Conservation (phyloP, 2,329 filamentous ascomycete genomes). For the Fusarium praegraminearum region DNA sequence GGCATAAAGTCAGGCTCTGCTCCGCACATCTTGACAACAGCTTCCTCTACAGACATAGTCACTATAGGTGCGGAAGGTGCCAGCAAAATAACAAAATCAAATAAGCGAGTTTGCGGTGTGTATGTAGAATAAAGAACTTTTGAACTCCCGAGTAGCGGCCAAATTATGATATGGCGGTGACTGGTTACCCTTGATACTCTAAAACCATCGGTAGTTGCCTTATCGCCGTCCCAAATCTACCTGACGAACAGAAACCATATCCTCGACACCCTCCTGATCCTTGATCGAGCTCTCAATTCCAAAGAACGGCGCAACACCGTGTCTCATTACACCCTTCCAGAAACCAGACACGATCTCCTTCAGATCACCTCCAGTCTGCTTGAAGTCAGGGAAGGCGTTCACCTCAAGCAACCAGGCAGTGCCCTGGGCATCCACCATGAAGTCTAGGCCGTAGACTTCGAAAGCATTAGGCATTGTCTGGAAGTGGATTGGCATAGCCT, state of each 20-base stretch:
- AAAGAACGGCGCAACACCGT: constrained; percentile 78
- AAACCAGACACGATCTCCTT: constrained; percentile 78
- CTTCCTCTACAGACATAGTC: background rate
- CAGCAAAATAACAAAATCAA: background rate
- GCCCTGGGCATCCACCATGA: constrained; percentile 77
- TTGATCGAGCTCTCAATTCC: constrained; percentile 43
- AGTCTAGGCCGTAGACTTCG: constrained; percentile 93
- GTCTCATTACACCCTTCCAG: constrained; percentile 78
- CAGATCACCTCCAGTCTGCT: constrained; percentile 88
- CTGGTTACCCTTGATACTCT: background rate
- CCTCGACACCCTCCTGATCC: constrained; percentile 49
- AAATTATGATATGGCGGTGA: background rate
- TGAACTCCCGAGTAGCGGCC: constrained; percentile 11
- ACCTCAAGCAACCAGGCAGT: constrained; percentile 85
- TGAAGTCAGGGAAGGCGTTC: constrained; percentile 97
- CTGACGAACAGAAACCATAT: constrained; percentile 65
- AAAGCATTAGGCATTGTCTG: constrained; percentile 90
- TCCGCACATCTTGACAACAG: background rate
- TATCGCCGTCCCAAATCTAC: constrained; percentile 64
- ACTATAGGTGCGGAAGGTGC: background rate
- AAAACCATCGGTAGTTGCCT: background rate
- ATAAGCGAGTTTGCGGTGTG: background rate
- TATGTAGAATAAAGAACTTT: constrained; percentile 24
- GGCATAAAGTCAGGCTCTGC: background rate
- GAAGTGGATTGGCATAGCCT: constrained; percentile 89